Evolutionary conservation across 2,329 filamentous ascomycete species (phyloP).

Genomic region (Colletotrichum orbiculare): DNA sequence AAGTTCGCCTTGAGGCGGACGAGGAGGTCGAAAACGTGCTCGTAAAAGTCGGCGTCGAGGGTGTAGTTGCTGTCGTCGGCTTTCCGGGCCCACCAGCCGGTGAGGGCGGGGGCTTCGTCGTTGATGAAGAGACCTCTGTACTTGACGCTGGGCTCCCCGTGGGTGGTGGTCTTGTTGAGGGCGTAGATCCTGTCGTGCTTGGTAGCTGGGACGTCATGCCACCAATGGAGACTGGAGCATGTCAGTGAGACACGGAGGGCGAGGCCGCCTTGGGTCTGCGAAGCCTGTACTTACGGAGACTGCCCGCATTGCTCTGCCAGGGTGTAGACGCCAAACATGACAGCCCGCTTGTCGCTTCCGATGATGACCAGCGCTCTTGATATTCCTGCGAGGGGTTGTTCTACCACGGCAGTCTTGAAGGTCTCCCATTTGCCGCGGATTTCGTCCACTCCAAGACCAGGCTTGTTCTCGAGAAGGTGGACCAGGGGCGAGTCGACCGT

Average conservation of each 20-base stretch:
- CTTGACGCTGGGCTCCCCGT: slow-evolving; percentile 66
- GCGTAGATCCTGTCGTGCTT: slow-evolving; percentile 61
- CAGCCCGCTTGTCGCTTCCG: slow-evolving; percentile 68
- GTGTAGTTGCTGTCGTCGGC: slow-evolving; percentile 19
- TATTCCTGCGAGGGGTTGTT: slow-evolving; percentile 55
- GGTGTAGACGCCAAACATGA: slow-evolving; percentile 70
- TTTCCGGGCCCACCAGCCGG: slow-evolving; percentile 27
- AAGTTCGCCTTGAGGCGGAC: slow-evolving; percentile 76
- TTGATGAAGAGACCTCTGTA: slow-evolving; percentile 73
- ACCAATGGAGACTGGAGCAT: slow-evolving; percentile 63
- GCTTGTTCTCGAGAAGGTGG: slow-evolving; percentile 30
- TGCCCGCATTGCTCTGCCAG: slow-evolving; percentile 71
- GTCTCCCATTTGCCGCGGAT: slow-evolving; percentile 65
- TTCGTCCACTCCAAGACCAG: slow-evolving; percentile 39
- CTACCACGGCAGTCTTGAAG: slow-evolving; percentile 60
- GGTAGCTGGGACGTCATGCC: slow-evolving; percentile 65
- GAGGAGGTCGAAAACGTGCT: slow-evolving; percentile 74
- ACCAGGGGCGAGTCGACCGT: slow-evolving; percentile 38
- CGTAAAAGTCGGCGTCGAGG: slow-evolving; percentile 68
- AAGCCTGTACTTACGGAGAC: slow-evolving; percentile 52
- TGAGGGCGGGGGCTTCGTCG: slow-evolving; percentile 53
- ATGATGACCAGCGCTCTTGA: slow-evolving; percentile 64
- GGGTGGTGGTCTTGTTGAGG: slow-evolving; percentile 42
- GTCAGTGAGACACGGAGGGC: too few species aligned
- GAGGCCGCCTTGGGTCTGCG: neutral